Percentiles rank a stretch among this genome's conserved stretches.
These are phyloP conservation scores for Penicillium sp. DNA, from an alignment of 2,329 filamentous ascomycete species.

Conservation along the genomic window DNA sequence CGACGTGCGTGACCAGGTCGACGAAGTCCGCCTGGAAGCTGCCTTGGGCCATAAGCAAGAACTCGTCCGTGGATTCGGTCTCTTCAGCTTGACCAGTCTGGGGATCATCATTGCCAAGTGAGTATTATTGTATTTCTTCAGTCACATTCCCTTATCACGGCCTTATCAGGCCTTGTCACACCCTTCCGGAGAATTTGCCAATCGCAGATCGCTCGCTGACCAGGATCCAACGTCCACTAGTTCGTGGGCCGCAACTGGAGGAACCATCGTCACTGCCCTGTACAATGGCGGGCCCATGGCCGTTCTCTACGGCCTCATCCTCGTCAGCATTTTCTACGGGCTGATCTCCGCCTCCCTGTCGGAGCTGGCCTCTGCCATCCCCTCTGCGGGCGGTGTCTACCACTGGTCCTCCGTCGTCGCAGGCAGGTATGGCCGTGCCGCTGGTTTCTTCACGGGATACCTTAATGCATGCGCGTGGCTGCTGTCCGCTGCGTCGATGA, in stretches of 20 bases:
- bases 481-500: conserved; percentile 37
- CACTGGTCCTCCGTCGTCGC: conserved; percentile 63
- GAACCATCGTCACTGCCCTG: conserved; percentile 58
- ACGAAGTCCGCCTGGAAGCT: conserved; percentile 33
- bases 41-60: conserved; percentile 62
- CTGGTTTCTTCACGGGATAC: conserved; percentile 47
- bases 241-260: conserved; percentile 65
- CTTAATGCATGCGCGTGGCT: conserved; percentile 41
- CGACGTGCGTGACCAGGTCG: conserved; percentile 16
- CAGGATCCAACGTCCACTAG: conserved; percentile 44
- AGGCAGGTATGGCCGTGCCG: conserved; percentile 49
- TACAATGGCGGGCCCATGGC: conserved; percentile 65
- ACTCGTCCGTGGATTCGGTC: conserved; percentile 61
- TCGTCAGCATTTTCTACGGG: conserved; percentile 56
- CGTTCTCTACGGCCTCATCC: conserved; percentile 62
- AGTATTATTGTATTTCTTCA: conserved; percentile 5
- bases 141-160: not conserved
- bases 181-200: not conserved
- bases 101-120: conserved; percentile 58
- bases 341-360: conserved; percentile 60
- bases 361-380: conserved; percentile 62
- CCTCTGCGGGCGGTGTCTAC: conserved; percentile 60
- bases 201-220: not conserved
- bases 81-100: conserved; percentile 61
- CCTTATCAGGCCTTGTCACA: not conserved